Evolutionary conservation across 345 rosid genomes (phyloP), one percentile per base, ranked within the genome.

Genomic region (Melastoma malabathricum): DNA sequence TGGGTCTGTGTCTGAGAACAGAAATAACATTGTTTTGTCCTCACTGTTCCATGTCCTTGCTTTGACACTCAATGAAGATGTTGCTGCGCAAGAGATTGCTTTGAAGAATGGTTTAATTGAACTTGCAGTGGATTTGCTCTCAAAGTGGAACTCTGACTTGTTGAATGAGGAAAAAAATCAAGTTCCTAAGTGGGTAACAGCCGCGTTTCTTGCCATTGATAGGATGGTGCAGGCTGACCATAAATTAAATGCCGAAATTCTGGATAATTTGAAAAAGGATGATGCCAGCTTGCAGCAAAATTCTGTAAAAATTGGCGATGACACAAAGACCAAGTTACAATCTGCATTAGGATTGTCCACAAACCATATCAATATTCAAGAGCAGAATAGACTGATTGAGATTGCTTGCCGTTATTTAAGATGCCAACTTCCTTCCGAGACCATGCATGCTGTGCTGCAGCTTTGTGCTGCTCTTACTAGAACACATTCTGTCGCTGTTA

Each of bases 131-230:
- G 82, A 86, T 77, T 54, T 86, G 51, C 96, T 90, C 50, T 69
- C 80, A 25, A 69, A 71, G 29, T 90, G 98, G 98, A 80, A 74
- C 61, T 67, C 81, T 65, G 77, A 68, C 59, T 59, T 66, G 59
- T 76, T 60, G 50, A 78, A 66, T 16, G 61, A 57, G 55, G 88
- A 70, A 51, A 79, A 75, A 31, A n/a, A 15, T 14, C 73, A 64
- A 62, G 89, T 71, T 71, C 92, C 92, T 23, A 90, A 84, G 75
- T 90, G 98, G 96, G 83, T 86, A 57, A 82, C 96, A 38, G 81
- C 94, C 48, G 89, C 90, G 62, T 90, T 86, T 80, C 92, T 90
- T 69, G 84, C 96, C 49, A 65, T 86, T 55, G 98, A 90, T 77
- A 82, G 84, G 72, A 79, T 90, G 47, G 63, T 90, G 58, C 98